Percentiles rank a stretch among this genome's conserved stretches.
Conservation (phyloP, 163 green algal genomes). For the Volvox carteri region DNA sequence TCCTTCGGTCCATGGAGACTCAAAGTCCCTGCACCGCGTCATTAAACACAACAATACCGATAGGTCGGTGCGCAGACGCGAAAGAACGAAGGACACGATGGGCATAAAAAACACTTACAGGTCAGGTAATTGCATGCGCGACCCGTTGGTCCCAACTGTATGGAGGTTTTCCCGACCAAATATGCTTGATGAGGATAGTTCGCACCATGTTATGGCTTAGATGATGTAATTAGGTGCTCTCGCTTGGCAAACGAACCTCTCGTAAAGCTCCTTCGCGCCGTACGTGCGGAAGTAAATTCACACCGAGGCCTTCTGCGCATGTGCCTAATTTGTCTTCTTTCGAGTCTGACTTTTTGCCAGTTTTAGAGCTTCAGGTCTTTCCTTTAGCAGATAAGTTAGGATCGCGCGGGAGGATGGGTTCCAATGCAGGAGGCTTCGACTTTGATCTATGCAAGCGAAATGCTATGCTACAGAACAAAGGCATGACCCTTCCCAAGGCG, state of each 20-base stretch:
- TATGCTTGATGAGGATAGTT: too few relatives aligned
- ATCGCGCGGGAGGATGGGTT: conserved; percentile 57
- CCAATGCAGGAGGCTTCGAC: conserved; percentile 82
- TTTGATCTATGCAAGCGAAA: conserved; percentile 93
- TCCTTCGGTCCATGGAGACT: too few relatives aligned
- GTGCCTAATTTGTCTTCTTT: background rate
- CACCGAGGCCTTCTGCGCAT: background rate
- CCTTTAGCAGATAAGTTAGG: background rate
- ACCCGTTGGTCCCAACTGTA: too few relatives aligned
- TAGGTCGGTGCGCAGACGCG: too few relatives aligned
- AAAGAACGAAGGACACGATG: too few relatives aligned
- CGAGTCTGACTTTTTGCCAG: background rate
- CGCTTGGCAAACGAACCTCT: background rate
- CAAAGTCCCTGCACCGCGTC: too few relatives aligned
- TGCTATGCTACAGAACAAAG: conserved; percentile 82
- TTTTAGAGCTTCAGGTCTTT: background rate
- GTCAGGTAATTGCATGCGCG: too few relatives aligned
- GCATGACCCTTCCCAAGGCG: conserved; percentile 78
- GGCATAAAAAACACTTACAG: too few relatives aligned
- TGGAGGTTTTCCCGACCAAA: too few relatives aligned
- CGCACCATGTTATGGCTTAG: too few relatives aligned
- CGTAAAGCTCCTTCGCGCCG: background rate
- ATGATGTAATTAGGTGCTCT: too few relatives aligned
- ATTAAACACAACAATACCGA: too few relatives aligned
- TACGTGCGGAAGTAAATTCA: conserved; percentile 10